Percentiles rank a stretch among this genome's conserved stretches.
Conservation (phyloP, 2,329 filamentous ascomycete species). For the Aspergillus sp. region DNA sequence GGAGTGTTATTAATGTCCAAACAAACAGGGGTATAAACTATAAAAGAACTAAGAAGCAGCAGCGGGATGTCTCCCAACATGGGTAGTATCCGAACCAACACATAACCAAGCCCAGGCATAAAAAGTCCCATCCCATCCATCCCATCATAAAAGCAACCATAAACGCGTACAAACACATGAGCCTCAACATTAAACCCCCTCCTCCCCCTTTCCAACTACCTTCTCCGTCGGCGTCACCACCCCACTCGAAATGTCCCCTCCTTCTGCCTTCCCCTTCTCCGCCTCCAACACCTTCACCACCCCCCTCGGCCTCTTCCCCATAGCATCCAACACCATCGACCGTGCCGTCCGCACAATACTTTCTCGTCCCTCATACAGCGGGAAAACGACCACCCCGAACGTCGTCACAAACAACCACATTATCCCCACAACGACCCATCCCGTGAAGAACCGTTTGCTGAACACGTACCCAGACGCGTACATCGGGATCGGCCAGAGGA, state of each 20-base stretch:
- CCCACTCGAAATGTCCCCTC: slow-evolving; percentile 6
- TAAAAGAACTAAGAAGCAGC: background rate
- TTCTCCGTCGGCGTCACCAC: slow-evolving; percentile 12
- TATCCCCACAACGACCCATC: slow-evolving; percentile 75
- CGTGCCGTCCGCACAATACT: slow-evolving; percentile 64
- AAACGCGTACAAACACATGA: background rate
- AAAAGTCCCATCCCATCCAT: no score
- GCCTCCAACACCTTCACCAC: slow-evolving; percentile 32
- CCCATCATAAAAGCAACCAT: background rate
- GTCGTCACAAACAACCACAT: slow-evolving; percentile 76
- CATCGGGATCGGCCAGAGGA: slow-evolving; percentile 92
- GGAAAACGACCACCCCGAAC: slow-evolving; percentile 75
- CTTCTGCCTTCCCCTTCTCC: slow-evolving; percentile 12
- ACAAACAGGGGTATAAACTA: background rate
- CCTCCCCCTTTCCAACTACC: slow-evolving; percentile 1
- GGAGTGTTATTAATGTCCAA: no score
- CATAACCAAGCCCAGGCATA: background rate
- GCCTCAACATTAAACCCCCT: background rate
- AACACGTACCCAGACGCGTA: slow-evolving; percentile 82
- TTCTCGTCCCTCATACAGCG: slow-evolving; percentile 72
- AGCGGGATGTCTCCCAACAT: slow-evolving; percentile 14
- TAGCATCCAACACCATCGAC: slow-evolving; percentile 62
- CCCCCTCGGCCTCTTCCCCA: slow-evolving; percentile 32
- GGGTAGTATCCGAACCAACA: background rate
- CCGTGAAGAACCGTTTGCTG: slow-evolving; percentile 76